Percentiles rank a stretch among this genome's conserved stretches.
Conservation (phyloP, 2,329 filamentous ascomycete species). For the Epicoccum nigrum region DNA sequence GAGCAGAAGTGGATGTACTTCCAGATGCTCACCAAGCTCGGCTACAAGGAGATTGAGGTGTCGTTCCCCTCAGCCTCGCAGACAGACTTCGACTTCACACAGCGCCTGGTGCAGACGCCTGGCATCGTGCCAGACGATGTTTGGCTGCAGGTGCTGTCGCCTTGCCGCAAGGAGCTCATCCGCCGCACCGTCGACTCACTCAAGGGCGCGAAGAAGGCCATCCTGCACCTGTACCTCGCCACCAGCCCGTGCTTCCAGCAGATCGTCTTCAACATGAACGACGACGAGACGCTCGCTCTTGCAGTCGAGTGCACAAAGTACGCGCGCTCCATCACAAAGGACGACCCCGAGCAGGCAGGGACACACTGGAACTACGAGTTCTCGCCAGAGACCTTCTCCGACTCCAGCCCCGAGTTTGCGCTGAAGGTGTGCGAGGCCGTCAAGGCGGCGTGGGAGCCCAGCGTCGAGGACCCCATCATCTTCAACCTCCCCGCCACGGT, state of each 20-base stretch:
- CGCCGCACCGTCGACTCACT: slow-evolving; percentile 86
- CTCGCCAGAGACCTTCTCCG: slow-evolving; percentile 87
- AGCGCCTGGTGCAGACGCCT: slow-evolving; percentile 82
- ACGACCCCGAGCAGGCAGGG: slow-evolving; percentile 62
- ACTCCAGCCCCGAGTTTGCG: slow-evolving; percentile 83
- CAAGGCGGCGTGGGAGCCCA: slow-evolving; percentile 90
- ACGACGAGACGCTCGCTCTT: slow-evolving; percentile 79
- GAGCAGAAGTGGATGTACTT: slow-evolving; percentile 97
- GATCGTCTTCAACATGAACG: slow-evolving; percentile 86
- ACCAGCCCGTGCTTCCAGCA: slow-evolving; percentile 94
- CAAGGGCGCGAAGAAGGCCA: slow-evolving; percentile 87
- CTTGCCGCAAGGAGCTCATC: slow-evolving; percentile 91
- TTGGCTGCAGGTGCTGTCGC: slow-evolving; percentile 88
- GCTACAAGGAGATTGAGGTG: slow-evolving; percentile 98
- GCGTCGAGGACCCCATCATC: slow-evolving; percentile 80
- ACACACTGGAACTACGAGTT: slow-evolving; percentile 82
- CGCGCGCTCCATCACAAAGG: slow-evolving; percentile 88
- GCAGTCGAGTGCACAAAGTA: slow-evolving; percentile 86
- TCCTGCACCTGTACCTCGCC: slow-evolving; percentile 94
- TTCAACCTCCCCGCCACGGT: slow-evolving; percentile 97
- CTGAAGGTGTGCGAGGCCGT: slow-evolving; percentile 88
- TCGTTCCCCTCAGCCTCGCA: slow-evolving; percentile 94
- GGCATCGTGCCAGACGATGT: slow-evolving; percentile 87
- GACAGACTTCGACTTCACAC: slow-evolving; percentile 95
- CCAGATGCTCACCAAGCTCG: slow-evolving; percentile 87